Base-by-base conservation (phyloP, 148 eudicot genomes). In the Nyssa sinensis region DNA sequence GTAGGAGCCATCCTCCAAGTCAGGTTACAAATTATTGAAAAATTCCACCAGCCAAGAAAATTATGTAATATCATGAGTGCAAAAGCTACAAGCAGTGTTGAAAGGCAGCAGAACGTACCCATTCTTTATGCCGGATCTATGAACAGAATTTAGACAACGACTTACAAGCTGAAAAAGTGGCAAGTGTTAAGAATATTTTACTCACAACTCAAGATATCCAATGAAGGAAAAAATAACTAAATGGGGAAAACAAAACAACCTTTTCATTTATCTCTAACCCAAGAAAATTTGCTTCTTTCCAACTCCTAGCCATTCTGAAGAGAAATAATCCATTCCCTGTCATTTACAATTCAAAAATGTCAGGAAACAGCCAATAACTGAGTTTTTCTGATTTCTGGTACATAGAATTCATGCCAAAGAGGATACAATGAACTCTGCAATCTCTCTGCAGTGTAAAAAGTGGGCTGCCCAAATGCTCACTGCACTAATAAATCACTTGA, bases 291-390 rank as follows among this genome's bases (percentile, higher is more conserved):
- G 84, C 51, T 75, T 86, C 87, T 69, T 82, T 84, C 76, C 76
- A 87, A 77, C 62, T 75, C 76, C 64, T 77, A 58, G 94, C 93
- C 94, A 93, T 88, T 78, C 84, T 81, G 63, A 77, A 80, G 59
- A 93, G 81, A 84, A 93, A 93, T 69, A 88, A 80, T 69, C 98
- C 98, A 81, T 91, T 93, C 35, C 98, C 98, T 93, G 84, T 73
- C 71, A 79, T 72, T 49, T 70, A 32, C 41, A 68, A 37, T 16
- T 25, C 68, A 63, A 44, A n/a, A 70, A 47, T 70, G 62, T 74
- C 14, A 75, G 28, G 5, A 34, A 73, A 32, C 39, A 63, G 30
- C 27, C 32, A 53, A 39, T 29, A 10, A 37, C 9, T 66, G 24
- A 47, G n/a, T 16, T 75, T n/a, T 24, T 28, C 55, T 44, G n/a